Conservation (phyloP, 371 early-diverging fungal species). For the Mucor velutinosus region DNA sequence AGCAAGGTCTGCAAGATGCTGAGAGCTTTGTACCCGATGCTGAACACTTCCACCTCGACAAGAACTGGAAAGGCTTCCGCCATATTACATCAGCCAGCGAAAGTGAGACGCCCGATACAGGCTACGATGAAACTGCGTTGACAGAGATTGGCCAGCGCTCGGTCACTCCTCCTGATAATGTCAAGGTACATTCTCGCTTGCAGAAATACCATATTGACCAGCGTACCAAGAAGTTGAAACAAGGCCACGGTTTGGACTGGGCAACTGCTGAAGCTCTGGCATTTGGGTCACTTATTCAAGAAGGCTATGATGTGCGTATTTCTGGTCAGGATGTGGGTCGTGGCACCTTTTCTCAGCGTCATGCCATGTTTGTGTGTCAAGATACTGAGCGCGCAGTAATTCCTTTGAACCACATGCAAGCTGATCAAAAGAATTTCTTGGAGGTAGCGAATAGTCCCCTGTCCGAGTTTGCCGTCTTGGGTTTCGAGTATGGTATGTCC, state of each 20-base stretch:
- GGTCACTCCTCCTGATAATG: slow-evolving; percentile 65
- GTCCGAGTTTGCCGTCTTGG: slow-evolving; percentile 93
- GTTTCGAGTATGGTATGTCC: slow-evolving; percentile 94
- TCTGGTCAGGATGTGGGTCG: slow-evolving; percentile 98
- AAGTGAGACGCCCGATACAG: slow-evolving; percentile 49
- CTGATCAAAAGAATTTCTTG: slow-evolving; percentile 34
- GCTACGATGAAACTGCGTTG: slow-evolving; percentile 60
- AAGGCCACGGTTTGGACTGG: slow-evolving; percentile 89
- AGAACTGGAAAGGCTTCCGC: slow-evolving; percentile 72
- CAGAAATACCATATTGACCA: slow-evolving; percentile 87
- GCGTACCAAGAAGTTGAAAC: slow-evolving; percentile 68
- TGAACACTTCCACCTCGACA: slow-evolving; percentile 60
- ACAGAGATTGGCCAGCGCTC: slow-evolving; percentile 72
- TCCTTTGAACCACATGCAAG: slow-evolving; percentile 79
- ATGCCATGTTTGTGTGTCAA: slow-evolving; percentile 90
- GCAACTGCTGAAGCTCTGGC: slow-evolving; percentile 96
- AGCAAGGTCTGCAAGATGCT: slow-evolving; percentile 59
- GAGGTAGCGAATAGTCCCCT: slow-evolving; percentile 91
- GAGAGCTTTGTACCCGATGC: slow-evolving; percentile 37
- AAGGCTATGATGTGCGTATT: slow-evolving; percentile 87
- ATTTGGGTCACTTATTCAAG: slow-evolving; percentile 83
- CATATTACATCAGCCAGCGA: slow-evolving; percentile 28
- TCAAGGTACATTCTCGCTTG: slow-evolving; percentile 84
- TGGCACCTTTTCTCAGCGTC: slow-evolving; percentile 97
- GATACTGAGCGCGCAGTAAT: slow-evolving; percentile 72